phyloP scores from a whole-genome alignment of 805 yeast species.

The Wickerhamiella kurtzmanii region DNA sequence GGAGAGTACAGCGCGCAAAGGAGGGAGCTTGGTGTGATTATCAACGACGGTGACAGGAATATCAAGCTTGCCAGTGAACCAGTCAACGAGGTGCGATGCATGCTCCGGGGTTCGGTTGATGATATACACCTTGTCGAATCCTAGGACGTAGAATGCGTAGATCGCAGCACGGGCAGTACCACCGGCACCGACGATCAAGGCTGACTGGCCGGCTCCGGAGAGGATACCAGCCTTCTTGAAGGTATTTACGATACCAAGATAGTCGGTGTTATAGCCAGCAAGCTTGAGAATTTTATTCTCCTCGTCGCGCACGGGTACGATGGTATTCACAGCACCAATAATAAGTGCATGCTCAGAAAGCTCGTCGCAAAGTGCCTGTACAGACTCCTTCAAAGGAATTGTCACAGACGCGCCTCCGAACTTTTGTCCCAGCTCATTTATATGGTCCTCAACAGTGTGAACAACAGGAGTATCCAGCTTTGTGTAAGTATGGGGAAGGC shows the following conservation, averaged over 20 bases:
- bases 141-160: conserved; percentile 67
- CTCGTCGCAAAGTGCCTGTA: conserved; percentile 50
- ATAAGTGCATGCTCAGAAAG: conserved; percentile 60
- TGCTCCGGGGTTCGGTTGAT: conserved; percentile 67
- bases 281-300: conserved; percentile 26
- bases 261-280: conserved; percentile 87
- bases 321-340: conserved; percentile 94
- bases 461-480: conserved; percentile 58
- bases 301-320: conserved; percentile 39
- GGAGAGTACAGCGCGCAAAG: conserved; percentile 31
- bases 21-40: conserved; percentile 25
- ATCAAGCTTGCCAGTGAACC: conserved; percentile 38
- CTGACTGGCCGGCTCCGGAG: conserved; percentile 30
- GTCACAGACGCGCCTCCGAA: conserved; percentile 96
- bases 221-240: conserved; percentile 47
- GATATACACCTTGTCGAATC: conserved; percentile 63
- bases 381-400: conserved; percentile 78
- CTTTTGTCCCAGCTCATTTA: conserved; percentile 33
- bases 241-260: conserved; percentile 74
- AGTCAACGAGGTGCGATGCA: conserved; percentile 40
- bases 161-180: conserved; percentile 95
- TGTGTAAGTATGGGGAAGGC: conserved; percentile 61
- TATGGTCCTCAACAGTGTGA: conserved; percentile 36
- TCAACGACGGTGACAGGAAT: conserved; percentile 49
- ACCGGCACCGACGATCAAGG: conserved; percentile 89